A percentile compares a stretch with the other conserved stretches of the same genome.
Conservation (phyloP, 225 moss, liverwort and hornwort genomes). For the Neckera pumila region DNA sequence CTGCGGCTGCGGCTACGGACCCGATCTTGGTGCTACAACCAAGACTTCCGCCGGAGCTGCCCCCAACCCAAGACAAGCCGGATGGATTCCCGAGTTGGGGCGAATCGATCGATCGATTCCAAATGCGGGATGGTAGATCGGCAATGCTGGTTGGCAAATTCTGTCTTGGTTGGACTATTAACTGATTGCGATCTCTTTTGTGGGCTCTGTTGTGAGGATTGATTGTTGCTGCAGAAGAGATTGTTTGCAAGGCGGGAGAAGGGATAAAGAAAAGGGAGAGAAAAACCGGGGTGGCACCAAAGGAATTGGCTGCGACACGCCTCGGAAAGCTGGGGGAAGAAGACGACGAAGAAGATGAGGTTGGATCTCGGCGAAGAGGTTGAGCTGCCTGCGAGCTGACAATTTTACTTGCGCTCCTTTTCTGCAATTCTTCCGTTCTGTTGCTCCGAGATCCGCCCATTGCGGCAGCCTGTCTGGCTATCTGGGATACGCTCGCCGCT, state of each 20-base stretch:
- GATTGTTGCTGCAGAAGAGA: neutral
- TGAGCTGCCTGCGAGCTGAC: neutral
- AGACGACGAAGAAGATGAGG: neutral
- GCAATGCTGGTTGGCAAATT: neutral
- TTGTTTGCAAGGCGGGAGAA: neutral
- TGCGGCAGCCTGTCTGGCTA: constrained; percentile 1
- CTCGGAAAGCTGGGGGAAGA: neutral
- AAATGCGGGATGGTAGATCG: neutral
- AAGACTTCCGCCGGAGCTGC: neutral
- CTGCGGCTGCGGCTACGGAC: neutral
- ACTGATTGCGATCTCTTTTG: neutral
- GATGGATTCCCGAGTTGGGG: neutral
- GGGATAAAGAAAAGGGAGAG: neutral
- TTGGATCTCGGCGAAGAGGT: neutral
- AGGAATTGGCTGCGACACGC: neutral
- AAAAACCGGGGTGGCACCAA: neutral
- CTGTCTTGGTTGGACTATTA: neutral
- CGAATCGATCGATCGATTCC: neutral
- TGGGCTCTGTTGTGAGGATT: neutral
- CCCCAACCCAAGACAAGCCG: neutral
- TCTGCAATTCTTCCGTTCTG: neutral
- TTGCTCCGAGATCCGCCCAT: constrained; percentile 12
- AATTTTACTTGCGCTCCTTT: neutral
- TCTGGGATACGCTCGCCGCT: neutral
- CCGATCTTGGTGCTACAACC: neutral